These are phyloP conservation scores for Podila epicladia DNA, from an alignment of 192 early-diverging fungal species.

Conservation along the genomic window DNA sequence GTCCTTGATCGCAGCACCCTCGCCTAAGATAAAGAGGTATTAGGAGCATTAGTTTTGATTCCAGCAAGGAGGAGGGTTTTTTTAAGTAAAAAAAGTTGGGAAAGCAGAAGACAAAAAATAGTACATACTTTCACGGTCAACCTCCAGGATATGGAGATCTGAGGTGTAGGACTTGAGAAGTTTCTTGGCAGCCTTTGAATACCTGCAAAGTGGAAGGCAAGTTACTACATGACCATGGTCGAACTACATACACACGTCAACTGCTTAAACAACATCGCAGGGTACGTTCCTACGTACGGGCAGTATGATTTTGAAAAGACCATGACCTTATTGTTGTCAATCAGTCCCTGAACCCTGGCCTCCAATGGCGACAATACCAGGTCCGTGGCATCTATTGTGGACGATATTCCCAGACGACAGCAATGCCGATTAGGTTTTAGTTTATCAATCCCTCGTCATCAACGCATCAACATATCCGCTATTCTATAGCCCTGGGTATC, in stretches of 20 bases:
- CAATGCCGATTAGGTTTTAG: too few relatives aligned
- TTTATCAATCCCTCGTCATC: too few relatives aligned
- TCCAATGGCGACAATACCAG: constrained; percentile 5
- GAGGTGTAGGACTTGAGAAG: constrained; percentile 28
- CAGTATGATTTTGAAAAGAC: constrained; percentile 50
- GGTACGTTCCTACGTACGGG: constrained; percentile 16
- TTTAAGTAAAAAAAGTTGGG: too few relatives aligned
- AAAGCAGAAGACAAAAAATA: not conserved
- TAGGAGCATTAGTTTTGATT: not conserved
- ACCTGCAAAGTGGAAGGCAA: constrained; percentile 2
- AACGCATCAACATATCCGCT: too few relatives aligned
- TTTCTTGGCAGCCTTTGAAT: constrained; percentile 32
- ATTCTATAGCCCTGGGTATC: not conserved
- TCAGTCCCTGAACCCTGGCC: constrained; percentile 25
- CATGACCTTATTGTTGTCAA: constrained; percentile 39
- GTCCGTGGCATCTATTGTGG: not conserved
- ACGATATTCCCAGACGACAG: not conserved
- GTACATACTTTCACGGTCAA: constrained; percentile 32
- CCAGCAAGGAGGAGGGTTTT: too few relatives aligned
- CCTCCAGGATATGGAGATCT: constrained; percentile 32
- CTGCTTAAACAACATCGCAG: too few relatives aligned
- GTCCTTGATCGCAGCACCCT: constrained; percentile 21
- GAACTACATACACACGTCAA: too few relatives aligned
- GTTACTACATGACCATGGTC: not conserved
- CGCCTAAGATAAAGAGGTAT: not conserved